Evolutionary conservation across 345 rosid species (phyloP).

Genomic region (Punica granatum): DNA sequence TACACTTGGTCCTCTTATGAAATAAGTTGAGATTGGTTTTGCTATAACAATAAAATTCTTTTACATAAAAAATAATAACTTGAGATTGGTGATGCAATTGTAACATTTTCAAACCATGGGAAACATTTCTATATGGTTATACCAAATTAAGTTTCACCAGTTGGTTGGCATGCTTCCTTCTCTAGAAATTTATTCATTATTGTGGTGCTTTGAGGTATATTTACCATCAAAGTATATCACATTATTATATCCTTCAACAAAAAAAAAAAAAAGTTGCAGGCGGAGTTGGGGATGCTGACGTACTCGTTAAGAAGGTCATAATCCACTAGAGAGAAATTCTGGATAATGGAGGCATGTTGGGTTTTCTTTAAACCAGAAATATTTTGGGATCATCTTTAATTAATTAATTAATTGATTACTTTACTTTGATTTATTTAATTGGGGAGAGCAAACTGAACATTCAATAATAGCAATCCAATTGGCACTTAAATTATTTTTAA

Average conservation of each 20-base stretch:
- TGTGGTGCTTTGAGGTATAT: background rate
- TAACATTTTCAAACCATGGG: too few species aligned
- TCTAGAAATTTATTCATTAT: background rate
- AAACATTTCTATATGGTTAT: background rate
- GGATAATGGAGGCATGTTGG: constrained; percentile 4
- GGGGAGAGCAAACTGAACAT: background rate
- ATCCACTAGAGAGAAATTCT: constrained; percentile 1
- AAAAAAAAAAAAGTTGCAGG: constrained; percentile 5
- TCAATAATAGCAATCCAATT: background rate
- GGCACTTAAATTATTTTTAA: background rate
- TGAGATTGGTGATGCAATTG: background rate
- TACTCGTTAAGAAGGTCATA: constrained; percentile 2
- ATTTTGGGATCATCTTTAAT: background rate
- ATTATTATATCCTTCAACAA: too few species aligned
- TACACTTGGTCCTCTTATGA: too few species aligned
- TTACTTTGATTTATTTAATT: background rate
- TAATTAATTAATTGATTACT: background rate
- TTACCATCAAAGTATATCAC: background rate
- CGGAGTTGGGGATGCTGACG: constrained; percentile 5
- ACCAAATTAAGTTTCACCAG: background rate
- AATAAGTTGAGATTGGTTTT: too few species aligned
- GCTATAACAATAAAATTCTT: too few species aligned
- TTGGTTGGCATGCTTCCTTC: background rate
- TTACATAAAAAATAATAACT: too few species aligned
- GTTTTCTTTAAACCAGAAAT: background rate